Percentiles rank a stretch among this genome's conserved stretches.
These are phyloP conservation scores for Brassica napus DNA, from an alignment of 345 rosid genomes.

Conservation along the genomic window Da-Ae NC_063451.1:40825001-40825500, in stretches of 20 bases:
- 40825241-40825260: conserved; percentile 15
- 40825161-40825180: conserved; percentile 4
- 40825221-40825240: conserved; percentile 12
- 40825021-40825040: conserved; percentile 18
- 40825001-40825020: not conserved
- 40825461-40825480: too few relatives aligned
- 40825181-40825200: conserved; percentile 26
- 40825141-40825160: not conserved
- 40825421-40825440: too few relatives aligned
- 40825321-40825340: too few relatives aligned
- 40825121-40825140: not conserved
- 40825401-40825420: too few relatives aligned
- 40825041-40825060: conserved; percentile 13
- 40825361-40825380: too few relatives aligned
- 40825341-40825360: too few relatives aligned
- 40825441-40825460: too few relatives aligned
- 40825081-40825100: not conserved
- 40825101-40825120: not conserved
- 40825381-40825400: too few relatives aligned
- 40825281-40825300: too few relatives aligned
- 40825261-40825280: conserved; percentile 30
- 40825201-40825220: conserved; percentile 22
- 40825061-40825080: conserved; percentile 22
- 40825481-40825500: conserved; percentile 16
- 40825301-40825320: too few relatives aligned